A percentile compares a stretch with the other conserved stretches of the same genome.
phyloP scores from a whole-genome alignment of 2,329 filamentous ascomycete genomes.

The Hypoxylon rubiginosum region DNA sequence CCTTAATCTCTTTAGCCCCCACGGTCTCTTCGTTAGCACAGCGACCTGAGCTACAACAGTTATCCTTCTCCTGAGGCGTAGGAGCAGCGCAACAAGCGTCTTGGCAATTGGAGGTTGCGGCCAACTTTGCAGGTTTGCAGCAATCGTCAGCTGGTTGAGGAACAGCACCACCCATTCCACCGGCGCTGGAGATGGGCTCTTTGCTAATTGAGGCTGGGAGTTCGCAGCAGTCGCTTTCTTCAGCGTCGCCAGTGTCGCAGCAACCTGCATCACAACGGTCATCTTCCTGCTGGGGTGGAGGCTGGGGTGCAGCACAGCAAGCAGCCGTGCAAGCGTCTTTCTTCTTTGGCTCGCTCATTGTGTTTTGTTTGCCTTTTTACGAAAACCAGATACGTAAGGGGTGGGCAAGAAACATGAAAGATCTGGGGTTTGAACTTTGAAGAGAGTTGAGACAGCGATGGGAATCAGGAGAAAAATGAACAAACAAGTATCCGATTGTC shows the following conservation, averaged over 20 bases:
- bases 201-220: neutral
- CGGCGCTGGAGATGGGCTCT: neutral
- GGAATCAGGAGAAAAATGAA: neutral
- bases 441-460: neutral
- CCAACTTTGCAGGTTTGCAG: conserved; percentile 23
- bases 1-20: neutral
- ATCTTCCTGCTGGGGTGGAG: conserved; percentile 13
- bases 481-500: conserved; percentile 15
- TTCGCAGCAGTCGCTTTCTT: conserved; percentile 18
- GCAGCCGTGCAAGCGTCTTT: conserved; percentile 23
- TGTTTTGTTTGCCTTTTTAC: neutral
- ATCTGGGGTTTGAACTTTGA: neutral
- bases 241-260: conserved; percentile 11
- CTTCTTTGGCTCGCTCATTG: conserved; percentile 30
- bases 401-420: neutral
- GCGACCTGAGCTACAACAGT: neutral
- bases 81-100: conserved; percentile 24
- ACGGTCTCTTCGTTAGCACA: neutral
- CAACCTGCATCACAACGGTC: conserved; percentile 23
- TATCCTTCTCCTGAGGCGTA: neutral
- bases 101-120: conserved; percentile 5
- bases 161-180: neutral
- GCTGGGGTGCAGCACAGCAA: conserved; percentile 21
- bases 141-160: conserved; percentile 23
- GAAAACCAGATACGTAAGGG: neutral